These are phyloP conservation scores for Rhizopus arrhizus DNA, from an alignment of 371 early-diverging fungal genomes.

Conservation along the genomic window DNA sequence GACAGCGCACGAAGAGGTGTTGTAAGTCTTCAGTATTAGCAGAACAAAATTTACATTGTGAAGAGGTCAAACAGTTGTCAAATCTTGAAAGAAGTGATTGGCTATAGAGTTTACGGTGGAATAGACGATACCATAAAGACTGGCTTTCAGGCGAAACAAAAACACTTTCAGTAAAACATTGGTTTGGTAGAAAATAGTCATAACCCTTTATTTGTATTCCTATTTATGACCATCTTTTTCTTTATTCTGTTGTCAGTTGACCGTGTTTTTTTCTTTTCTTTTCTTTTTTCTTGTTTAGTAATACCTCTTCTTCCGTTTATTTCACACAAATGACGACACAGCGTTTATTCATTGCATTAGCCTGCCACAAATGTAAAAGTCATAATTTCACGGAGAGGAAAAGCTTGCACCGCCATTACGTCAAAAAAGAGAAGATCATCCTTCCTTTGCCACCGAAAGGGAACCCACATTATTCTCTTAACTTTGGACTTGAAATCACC, in stretches of 20 bases:
- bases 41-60: too few relatives aligned
- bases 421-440: constrained; percentile 2
- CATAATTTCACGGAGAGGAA: constrained; percentile 9
- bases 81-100: too few relatives aligned
- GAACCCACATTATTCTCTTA: constrained; percentile 8
- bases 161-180: constrained; percentile 2
- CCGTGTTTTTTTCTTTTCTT: too few relatives aligned
- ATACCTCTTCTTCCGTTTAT: constrained; percentile 10
- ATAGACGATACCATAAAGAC: too few relatives aligned
- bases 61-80: too few relatives aligned
- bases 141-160: too few relatives aligned
- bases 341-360: constrained; percentile 14
- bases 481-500: not conserved
- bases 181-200: not conserved
- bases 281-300: constrained; percentile 4
- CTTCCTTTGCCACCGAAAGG: constrained; percentile 12
- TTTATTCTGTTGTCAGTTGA: constrained; percentile 1
- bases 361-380: constrained; percentile 13
- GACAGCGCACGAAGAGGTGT: too few relatives aligned
- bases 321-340: constrained; percentile 9
- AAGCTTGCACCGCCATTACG: constrained; percentile 12
- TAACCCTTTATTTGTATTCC: not conserved
- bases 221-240: not conserved
- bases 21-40: too few relatives aligned
- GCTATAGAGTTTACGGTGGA: too few relatives aligned